Evolutionary conservation across 331 rosid species (phyloP).

Genomic region (Phaseolus coccineus): DNA sequence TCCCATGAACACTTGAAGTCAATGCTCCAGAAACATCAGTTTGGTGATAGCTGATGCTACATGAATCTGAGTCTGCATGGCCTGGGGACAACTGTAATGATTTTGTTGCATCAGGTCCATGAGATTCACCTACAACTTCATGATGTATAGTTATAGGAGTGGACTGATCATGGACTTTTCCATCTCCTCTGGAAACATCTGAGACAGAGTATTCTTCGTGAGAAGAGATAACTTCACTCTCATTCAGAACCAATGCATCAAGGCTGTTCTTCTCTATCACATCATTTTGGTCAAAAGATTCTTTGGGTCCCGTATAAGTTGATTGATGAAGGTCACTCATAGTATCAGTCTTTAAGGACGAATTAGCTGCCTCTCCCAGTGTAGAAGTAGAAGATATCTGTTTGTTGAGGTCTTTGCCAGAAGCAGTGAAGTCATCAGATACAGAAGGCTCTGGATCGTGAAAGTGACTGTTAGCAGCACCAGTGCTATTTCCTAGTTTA

Average conservation of each 20-base stretch:
- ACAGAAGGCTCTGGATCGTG: conserved; percentile 52
- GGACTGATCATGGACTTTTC: conserved; percentile 48
- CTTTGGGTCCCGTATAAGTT: conserved; percentile 47
- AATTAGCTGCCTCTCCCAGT: conserved; percentile 46
- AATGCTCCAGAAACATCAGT: conserved; percentile 62
- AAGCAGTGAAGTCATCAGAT: conserved; percentile 51
- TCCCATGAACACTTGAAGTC: conserved; percentile 65
- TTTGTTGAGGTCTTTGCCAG: conserved; percentile 52
- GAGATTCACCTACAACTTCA: conserved; percentile 54
- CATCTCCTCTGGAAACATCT: conserved; percentile 49
- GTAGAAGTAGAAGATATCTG: conserved; percentile 48
- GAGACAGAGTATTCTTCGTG: conserved; percentile 47
- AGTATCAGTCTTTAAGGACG: conserved; percentile 43
- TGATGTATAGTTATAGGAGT: conserved; percentile 45
- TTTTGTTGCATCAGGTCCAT: conserved; percentile 49
- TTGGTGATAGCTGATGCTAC: conserved; percentile 55
- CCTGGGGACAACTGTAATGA: conserved; percentile 51
- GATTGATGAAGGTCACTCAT: conserved; percentile 50
- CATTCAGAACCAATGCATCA: conserved; percentile 51
- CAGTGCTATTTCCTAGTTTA: conserved; percentile 49
- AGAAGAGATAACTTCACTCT: conserved; percentile 51
- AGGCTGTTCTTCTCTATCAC: conserved; percentile 53
- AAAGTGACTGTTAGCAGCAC: conserved; percentile 47
- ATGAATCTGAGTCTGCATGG: conserved; percentile 60
- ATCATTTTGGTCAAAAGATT: conserved; percentile 45